Evolutionary conservation across 768 basidiomycete species (phyloP).

Genomic region (Pleurotus citrinopileatus): DNA sequence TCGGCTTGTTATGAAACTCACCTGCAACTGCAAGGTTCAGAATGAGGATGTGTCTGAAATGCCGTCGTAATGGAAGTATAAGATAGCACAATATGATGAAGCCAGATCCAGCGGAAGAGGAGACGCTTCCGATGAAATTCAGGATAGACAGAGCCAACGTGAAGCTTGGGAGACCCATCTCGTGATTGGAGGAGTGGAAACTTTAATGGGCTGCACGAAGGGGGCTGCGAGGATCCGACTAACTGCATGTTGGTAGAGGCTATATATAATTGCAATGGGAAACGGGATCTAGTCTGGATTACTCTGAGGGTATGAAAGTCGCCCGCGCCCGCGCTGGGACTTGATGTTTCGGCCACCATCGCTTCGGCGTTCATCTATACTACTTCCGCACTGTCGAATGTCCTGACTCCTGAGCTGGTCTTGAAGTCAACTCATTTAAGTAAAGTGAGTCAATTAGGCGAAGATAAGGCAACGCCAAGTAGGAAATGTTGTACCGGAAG

Average conservation of each 20-base stretch:
- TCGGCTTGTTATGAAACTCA: slow-evolving; percentile 7
- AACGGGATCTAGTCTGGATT: too few relatives aligned
- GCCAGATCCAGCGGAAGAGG: slow-evolving; percentile 13
- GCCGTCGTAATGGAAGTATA: slow-evolving; percentile 9
- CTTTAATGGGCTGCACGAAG: too few relatives aligned
- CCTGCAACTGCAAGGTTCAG: slow-evolving; percentile 15
- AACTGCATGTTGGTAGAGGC: too few relatives aligned
- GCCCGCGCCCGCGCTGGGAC: not conserved
- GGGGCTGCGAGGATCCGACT: too few relatives aligned
- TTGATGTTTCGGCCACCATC: slow-evolving; percentile 1
- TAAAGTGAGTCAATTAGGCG: too few relatives aligned
- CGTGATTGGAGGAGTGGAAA: not conserved
- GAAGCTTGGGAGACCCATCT: slow-evolving; percentile 16
- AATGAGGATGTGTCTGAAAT: slow-evolving; percentile 17
- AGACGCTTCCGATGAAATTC: slow-evolving; percentile 11
- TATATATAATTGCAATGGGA: too few relatives aligned
- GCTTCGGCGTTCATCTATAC: not conserved
- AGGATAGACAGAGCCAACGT: slow-evolving; percentile 9
- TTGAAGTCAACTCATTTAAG: too few relatives aligned
- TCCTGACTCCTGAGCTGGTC: too few relatives aligned
- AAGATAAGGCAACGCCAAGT: too few relatives aligned
- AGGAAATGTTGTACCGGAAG: too few relatives aligned
- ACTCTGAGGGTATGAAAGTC: too few relatives aligned
- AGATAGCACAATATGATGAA: slow-evolving; percentile 17
- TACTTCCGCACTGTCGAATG: too few relatives aligned